These are phyloP conservation scores for Acrocalymma vagum DNA, from an alignment of 2,329 filamentous ascomycete genomes.

Conservation along the genomic window DNA sequence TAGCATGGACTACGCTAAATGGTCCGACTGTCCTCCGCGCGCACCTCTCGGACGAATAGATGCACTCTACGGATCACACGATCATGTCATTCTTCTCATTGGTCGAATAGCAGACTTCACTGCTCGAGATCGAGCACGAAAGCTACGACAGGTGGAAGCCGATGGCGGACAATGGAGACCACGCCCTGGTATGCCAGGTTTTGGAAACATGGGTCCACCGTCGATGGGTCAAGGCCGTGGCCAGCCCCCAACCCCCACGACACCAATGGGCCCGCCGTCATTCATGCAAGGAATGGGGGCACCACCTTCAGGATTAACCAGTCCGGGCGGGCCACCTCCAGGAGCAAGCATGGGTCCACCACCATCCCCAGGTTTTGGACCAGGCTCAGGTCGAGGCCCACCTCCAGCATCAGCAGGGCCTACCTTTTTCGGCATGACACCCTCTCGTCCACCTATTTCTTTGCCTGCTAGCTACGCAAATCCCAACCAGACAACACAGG, in stretches of 20 bases:
- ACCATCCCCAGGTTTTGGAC: conserved; percentile 6
- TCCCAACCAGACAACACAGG: conserved; percentile 21
- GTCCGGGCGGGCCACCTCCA: conserved; percentile 23
- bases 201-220: conserved; percentile 48
- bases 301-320: conserved; percentile 33
- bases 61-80: conserved; percentile 86
- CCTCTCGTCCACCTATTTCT: conserved; percentile 49
- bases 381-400: conserved; percentile 17
- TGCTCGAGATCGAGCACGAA: conserved; percentile 78
- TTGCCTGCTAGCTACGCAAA: conserved; percentile 54
- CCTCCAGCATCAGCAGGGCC: conserved; percentile 44
- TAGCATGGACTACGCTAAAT: conserved; percentile 81
- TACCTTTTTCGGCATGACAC: conserved; percentile 62
- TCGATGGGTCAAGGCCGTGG: conserved; percentile 21
- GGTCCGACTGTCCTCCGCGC: conserved; percentile 88
- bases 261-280: conserved; percentile 33
- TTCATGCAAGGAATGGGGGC: conserved; percentile 33
- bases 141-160: conserved; percentile 71
- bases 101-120: conserved; percentile 82
- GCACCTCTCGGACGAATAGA: conserved; percentile 79
- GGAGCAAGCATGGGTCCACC: conserved; percentile 22
- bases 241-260: conserved; percentile 27
- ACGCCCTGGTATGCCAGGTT: conserved; percentile 55
- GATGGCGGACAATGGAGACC: conserved; percentile 67
- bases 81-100: conserved; percentile 84